A percentile compares a stretch with the other conserved stretches of the same genome.
Evolutionary conservation across 169 alveolate genomes (phyloP).

Genomic region (Babesia ovis): DNA sequence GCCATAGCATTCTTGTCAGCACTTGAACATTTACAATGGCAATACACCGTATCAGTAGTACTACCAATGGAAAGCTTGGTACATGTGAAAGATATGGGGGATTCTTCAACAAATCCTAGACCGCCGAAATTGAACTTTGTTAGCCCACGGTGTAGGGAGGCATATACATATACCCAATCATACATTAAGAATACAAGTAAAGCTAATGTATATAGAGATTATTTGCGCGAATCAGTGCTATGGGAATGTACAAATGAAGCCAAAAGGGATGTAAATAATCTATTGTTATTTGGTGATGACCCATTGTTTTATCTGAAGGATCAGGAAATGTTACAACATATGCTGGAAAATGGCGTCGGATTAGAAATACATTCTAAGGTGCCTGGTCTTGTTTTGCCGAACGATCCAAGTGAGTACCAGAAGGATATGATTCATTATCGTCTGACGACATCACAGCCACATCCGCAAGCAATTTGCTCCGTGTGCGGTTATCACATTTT

Average conservation of each 20-base stretch:
- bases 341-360: slow-evolving; percentile 30
- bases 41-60: slow-evolving; percentile 7
- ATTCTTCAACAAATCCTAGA: slow-evolving; percentile 40
- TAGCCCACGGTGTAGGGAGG: slow-evolving; percentile 21
- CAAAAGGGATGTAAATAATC: background rate
- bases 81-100: slow-evolving; percentile 12
- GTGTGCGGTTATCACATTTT: slow-evolving; percentile 36
- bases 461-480: slow-evolving; percentile 20
- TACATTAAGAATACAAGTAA: background rate
- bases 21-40: slow-evolving; percentile 49
- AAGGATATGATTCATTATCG: slow-evolving; percentile 27
- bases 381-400: slow-evolving; percentile 31
- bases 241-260: background rate
- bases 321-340: slow-evolving; percentile 37
- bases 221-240: background rate
- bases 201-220: background rate
- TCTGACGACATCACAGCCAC: slow-evolving; percentile 47
- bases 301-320: slow-evolving; percentile 36
- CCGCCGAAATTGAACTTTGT: slow-evolving; percentile 15
- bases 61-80: slow-evolving; percentile 30
- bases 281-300: slow-evolving; percentile 52
- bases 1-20: slow-evolving; percentile 8
- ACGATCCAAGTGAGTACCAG: slow-evolving; percentile 34
- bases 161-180: background rate
- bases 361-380: slow-evolving; percentile 36